Evolutionary conservation across 2,329 filamentous ascomycete genomes (phyloP), one percentile per base, ranked within the genome.

Genomic region (Scedosporium dehoogii): DNA sequence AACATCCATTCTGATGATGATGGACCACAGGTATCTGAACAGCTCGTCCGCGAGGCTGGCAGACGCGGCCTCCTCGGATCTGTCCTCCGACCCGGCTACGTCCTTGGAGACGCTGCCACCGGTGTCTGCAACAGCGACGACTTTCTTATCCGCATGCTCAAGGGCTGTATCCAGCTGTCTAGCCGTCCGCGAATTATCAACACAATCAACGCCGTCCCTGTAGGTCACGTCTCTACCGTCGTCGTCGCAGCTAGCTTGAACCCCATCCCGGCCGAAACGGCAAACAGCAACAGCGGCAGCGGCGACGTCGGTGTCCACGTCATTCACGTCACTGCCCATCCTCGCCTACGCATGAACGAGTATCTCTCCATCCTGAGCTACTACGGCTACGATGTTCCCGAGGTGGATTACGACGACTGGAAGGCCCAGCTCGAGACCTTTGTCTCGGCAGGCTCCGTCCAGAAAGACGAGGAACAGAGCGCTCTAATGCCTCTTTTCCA

Each of bases 141-240:
- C 74, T 97, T 97, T 78, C 76, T 97, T 6, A 83, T 96, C 66
- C 85, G 93, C 46, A 85, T 97, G 76, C 77, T 88, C 62, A 96
- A 97, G 76, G 92, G 91, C 63, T 96, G 91, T 69, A 79, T 96
- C 60, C 92, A 97, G 74, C 79, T 97, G 2, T 78, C 78, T 2
- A 80, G 81, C 3, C 82, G 91, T 0, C 93, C 92, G 1, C 81
- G 84, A 67, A 96, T 97, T 67, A 75, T 81, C 72, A 97, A 96
- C 77, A 90, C 91, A 0, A 85, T 97, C 74, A 97, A 97, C 77
- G 85, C 88, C 73, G 89, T 96, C 0, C 92, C 93, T 0, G 92
- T 96, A 23, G 85, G 86, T 65, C 91, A 96, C 67, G 92, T 97
- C 44, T 85, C 88, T 1, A 81, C 85, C 16, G 84, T 96, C 6